A percentile compares a stretch with the other conserved stretches of the same genome.
phyloP scores from a whole-genome alignment of 257 asterid genomes.

The Scutellaria baicalensis region DNA sequence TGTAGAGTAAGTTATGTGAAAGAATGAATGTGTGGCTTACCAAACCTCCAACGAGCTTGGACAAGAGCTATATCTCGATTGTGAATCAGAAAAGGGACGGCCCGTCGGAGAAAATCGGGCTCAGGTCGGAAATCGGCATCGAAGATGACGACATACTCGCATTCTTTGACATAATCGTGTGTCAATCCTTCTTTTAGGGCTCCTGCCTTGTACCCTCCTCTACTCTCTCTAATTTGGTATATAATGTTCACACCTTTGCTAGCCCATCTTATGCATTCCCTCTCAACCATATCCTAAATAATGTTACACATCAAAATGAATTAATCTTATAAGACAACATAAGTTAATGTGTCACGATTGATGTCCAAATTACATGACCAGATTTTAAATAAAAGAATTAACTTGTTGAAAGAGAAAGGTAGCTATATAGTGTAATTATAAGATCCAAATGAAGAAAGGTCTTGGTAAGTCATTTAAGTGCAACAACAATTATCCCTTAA shows the following conservation, averaged over 20 bases:
- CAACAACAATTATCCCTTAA: no score
- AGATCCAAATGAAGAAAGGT: neutral
- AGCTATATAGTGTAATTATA: neutral
- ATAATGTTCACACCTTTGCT: slow-evolving; percentile 71
- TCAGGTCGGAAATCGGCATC: slow-evolving; percentile 98
- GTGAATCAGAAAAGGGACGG: slow-evolving; percentile 78
- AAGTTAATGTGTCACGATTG: no score
- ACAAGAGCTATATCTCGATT: slow-evolving; percentile 78
- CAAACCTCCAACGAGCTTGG: slow-evolving; percentile 96
- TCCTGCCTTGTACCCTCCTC: slow-evolving; percentile 97
- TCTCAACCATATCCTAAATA: slow-evolving; percentile 88
- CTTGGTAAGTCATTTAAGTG: no score
- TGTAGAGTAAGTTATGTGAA: neutral
- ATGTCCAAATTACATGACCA: no score
- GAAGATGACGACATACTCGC: slow-evolving; percentile 80
- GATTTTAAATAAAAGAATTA: no score
- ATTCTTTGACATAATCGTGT: slow-evolving; percentile 64
- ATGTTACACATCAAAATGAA: neutral
- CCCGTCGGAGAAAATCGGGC: slow-evolving; percentile 75
- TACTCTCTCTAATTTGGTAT: slow-evolving; percentile 69
- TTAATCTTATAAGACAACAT: no score
- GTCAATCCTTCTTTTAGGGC: slow-evolving; percentile 91
- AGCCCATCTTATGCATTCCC: slow-evolving; percentile 85
- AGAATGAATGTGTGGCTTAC: slow-evolving; percentile 33
- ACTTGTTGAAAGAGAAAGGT: neutral